phyloP scores from a whole-genome alignment of 257 asterid species.

The Solanum ossicruentum region DNA sequence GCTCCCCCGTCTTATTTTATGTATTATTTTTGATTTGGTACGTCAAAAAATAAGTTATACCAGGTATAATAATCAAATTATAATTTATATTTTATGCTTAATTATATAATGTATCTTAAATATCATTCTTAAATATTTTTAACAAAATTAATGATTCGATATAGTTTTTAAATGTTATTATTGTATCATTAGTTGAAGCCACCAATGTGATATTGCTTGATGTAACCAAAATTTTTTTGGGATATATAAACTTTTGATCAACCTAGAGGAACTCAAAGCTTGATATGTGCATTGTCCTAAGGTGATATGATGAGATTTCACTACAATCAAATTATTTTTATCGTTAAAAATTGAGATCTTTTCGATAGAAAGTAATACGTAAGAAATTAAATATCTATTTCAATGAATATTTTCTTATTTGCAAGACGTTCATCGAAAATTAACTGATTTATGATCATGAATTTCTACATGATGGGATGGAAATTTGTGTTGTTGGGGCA shows the following conservation, averaged over 20 bases:
- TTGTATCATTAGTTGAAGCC: not conserved
- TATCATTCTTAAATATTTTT: not conserved
- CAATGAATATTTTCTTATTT: not conserved
- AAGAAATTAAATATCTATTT: not conserved
- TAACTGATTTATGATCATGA: not conserved
- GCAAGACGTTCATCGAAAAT: not conserved
- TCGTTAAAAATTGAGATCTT: not conserved
- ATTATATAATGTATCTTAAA: not conserved
- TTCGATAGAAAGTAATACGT: accelerated
- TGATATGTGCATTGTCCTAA: not conserved
- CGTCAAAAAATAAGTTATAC: not conserved
- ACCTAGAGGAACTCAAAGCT: not conserved
- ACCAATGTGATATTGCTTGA: not conserved
- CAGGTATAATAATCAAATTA: not conserved
- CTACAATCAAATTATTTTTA: not conserved
- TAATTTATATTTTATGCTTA: not conserved
- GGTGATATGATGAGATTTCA: not conserved
- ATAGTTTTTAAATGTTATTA: not conserved
- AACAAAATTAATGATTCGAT: not conserved
- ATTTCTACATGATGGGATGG: not conserved
- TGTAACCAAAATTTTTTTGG: not conserved
- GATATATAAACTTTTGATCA: not conserved
- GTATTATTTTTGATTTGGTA: too few relatives aligned
- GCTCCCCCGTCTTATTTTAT: too few relatives aligned
- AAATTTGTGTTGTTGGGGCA: not conserved